Evolutionary conservation across 495 filamentous ascomycete species (phyloP).

Genomic region (Neurospora cerealis): DNA sequence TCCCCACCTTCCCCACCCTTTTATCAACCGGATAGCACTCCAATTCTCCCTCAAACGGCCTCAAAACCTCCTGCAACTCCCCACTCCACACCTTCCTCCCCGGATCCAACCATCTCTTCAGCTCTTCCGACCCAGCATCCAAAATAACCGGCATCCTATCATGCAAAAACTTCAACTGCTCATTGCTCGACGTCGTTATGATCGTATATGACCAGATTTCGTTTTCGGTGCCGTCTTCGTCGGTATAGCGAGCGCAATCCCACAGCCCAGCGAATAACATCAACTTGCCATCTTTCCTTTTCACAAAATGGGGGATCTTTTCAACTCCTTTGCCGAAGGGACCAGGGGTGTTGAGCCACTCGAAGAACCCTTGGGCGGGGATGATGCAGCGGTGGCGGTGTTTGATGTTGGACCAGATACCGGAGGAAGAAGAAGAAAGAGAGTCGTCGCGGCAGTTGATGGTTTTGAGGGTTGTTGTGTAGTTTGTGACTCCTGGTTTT

Average conservation of each 20-base stretch:
- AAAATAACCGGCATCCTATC: conserved; percentile 94
- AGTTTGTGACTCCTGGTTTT: conserved; percentile 39
- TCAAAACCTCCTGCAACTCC: conserved; percentile 65
- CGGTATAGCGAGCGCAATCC: conserved; percentile 78
- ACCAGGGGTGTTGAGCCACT: conserved; percentile 73
- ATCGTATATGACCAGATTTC: conserved; percentile 70
- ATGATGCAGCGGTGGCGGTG: conserved; percentile 78
- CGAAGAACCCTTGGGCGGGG: conserved; percentile 85
- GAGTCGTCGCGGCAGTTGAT: conserved; percentile 97
- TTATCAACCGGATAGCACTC: conserved; percentile 79
- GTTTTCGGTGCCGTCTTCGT: conserved; percentile 5
- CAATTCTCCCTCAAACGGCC: conserved; percentile 68
- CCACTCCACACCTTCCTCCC: conserved; percentile 58
- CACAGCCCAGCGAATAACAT: conserved; percentile 90
- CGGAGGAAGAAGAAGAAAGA: conserved; percentile 56
- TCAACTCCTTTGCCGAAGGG: conserved; percentile 52
- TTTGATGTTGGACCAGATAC: conserved; percentile 92
- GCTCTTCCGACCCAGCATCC: conserved; percentile 59
- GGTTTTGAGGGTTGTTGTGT: conserved; percentile 65
- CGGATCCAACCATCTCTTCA: conserved; percentile 75
- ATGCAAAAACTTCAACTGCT: conserved; percentile 74
- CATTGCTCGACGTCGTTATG: conserved; percentile 78
- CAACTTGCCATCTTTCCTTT: conserved; percentile 67
- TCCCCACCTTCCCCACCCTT: conserved; percentile 94
- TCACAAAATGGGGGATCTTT: conserved; percentile 73